Conservation (phyloP, 768 basidiomycete species). For the Rhodocollybia butyracea region DNA sequence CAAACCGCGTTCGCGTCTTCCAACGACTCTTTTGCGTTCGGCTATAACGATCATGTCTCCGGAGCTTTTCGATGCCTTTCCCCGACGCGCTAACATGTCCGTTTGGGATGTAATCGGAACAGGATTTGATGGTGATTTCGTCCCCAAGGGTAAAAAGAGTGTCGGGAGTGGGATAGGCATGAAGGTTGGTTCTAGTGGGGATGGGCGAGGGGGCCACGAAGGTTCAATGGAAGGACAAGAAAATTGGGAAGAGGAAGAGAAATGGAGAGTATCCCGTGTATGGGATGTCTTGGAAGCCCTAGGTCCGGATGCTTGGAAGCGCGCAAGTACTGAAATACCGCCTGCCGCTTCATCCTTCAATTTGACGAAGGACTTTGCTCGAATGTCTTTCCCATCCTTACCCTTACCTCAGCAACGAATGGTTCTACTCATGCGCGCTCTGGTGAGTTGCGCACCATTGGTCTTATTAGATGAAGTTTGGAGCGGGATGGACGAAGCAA, state of each 20-base stretch:
- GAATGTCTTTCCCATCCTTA: constrained; percentile 57
- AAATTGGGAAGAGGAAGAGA: constrained; percentile 21
- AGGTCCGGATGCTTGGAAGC: constrained; percentile 53
- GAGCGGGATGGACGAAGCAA: constrained; percentile 85
- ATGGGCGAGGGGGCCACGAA: constrained; percentile 6
- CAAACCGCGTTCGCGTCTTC: constrained; percentile 56
- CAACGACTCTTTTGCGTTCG: constrained; percentile 65
- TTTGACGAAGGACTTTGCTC: constrained; percentile 34
- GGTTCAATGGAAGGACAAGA: constrained; percentile 6
- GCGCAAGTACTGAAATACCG: background rate
- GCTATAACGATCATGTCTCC: constrained; percentile 82
- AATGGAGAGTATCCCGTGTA: constrained; percentile 35
- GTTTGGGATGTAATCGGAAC: constrained; percentile 83
- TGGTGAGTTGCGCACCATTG: constrained; percentile 71
- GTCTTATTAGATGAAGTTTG: constrained; percentile 90
- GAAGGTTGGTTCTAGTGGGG: constrained; percentile 20
- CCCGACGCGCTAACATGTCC: constrained; percentile 59
- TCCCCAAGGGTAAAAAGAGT: constrained; percentile 40
- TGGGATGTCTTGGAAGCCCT: constrained; percentile 63
- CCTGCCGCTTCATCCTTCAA: background rate
- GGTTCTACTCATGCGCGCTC: constrained; percentile 80
- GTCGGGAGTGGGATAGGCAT: constrained; percentile 39
- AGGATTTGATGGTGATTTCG: constrained; percentile 86
- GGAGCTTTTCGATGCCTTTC: constrained; percentile 90
- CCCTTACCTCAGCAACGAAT: constrained; percentile 75